Evolutionary conservation across 2,329 filamentous ascomycete genomes (phyloP), one percentile per base, ranked within the genome.

Genomic region (Huntiella decipiens): DNA sequence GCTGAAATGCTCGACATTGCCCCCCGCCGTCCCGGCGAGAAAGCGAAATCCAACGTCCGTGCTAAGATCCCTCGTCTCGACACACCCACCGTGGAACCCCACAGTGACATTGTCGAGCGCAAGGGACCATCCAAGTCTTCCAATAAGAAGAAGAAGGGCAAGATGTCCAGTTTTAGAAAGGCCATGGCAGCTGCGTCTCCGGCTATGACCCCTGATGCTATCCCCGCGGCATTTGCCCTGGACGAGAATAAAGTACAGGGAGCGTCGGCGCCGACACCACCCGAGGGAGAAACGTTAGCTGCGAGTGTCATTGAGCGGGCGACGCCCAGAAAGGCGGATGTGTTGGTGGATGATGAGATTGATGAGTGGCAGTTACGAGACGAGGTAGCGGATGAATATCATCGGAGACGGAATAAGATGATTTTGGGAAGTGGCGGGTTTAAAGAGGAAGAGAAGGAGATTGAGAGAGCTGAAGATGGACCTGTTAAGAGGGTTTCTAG

Each of bases 361-460:
- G 73, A 82, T 53, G 78, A 82, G 52, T 66, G 88, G 35, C 66
- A 88, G 43, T 72, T 47, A 17, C 45, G 81, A 45, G 77, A 82
- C 51, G 81, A 93, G 58, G 77, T 93, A 11, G 79, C 82, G 5
- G 73, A 75, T 34, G 82, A 92, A 56, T 93, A 93, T 60, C 81
- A 93, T 58, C 77, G 74, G 38, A 68, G 83, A 59, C 79, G 88
- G 15, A 93, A 87, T 57, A 74, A 73, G 55, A 78, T 92, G 61
- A 86, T 95, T 45, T 76, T 85, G 53, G 73, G 77, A 54, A 76
- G 91, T 54, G 86, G 86, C 44, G 86, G 86, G 3, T 93, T 94
- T 59, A 63, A 81, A 54, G 71, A 74, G 48, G 74, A 85, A 53
- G 74, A 82, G 49, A 77, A 84, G 50, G 71, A 73, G 13, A 73